Evolutionary conservation across 2,329 filamentous ascomycete genomes (phyloP), one percentile per base, ranked within the genome.

Genomic region (Colletotrichum musae): DNA sequence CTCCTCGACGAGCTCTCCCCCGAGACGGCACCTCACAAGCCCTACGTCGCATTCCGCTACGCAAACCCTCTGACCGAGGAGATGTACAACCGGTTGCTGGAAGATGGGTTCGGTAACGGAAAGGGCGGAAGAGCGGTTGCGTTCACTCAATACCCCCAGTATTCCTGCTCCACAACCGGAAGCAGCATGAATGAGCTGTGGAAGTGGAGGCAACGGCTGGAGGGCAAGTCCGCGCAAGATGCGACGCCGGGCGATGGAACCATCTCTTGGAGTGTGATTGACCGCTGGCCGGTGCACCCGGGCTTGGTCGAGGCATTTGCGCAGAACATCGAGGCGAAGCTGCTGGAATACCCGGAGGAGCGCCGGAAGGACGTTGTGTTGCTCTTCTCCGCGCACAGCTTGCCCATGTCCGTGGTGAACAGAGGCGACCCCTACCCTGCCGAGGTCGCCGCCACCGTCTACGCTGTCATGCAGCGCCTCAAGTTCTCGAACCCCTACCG

Each of bases 111-210:
- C 77, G 95, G 95, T 12, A 89, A 91, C 61, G 95, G 95, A 5
- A 94, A 90, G 70, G 95, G 95, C n/a, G 95, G 95, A 3, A 89
- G 96, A 68, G 96, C 97, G 2, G 94, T 99, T 5, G 96, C 96
- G 1, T 99, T 99, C 78, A 98, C 95, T 32, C 96, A 99, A 81
- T 99, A 99, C 76, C 96, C 96, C 2, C 96, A 99, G 80, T 99
- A 99, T 82, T 97, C 94, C 21, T 99, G 97, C 83, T 97, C 94
- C 21, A 99, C 96, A 1, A 99, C 96, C 0, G 96, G 96, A 24
- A 97, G 94, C 80, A 97, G 94, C 71, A 83, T 99, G 66, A 99
- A 99, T 77, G 96, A 99, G 83, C 83, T 99, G 43, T 99, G 96
- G 96, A 98, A 97, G 83, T 98, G 95, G 94, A 89, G 95, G 72